Evolutionary conservation across 73 alveolate species (phyloP), one percentile per base, ranked within the genome.

Genomic region (Urostyla sp.): DNA sequence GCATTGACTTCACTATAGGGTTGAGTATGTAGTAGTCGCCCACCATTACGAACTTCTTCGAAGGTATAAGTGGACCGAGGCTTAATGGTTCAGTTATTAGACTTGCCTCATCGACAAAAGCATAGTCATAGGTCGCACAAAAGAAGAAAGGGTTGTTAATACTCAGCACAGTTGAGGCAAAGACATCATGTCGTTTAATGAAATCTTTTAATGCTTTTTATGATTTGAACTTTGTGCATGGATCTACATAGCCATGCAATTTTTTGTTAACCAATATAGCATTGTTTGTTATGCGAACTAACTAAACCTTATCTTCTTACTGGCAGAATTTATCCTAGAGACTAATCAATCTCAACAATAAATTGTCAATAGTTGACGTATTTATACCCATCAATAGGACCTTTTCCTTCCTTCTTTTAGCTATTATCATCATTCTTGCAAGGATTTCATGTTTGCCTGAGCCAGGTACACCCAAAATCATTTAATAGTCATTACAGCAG

Each of bases 11-110:
- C 40, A 87, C 88, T 16, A 75, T 44, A 3, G 95, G 95, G 16
- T 83, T 82, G 55, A 88, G 80, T 55, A 72, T 63, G 84, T 45
- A 72, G 58, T 88, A 84, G 80, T 88, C 95, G 0, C 95, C 95
- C 15, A 88, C 49, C 80, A 88, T 82, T 11, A 83, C 72, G 59
- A 83, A 51, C 35, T 55, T 85, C 20, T 58, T 44, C 23, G 66
- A 56, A 60, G 45, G 23, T 40, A 60, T 15, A 7, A 77, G 15
- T 1, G 88, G 88, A 21, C 72, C 81, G 0, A 77, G 35, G 6
- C 74, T 23, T 4, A 77, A 45, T 2, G 88, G 81, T 49, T 77
- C 88, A 23, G 44, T 59, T 38, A 58, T 59, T 1, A 49, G 61
- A 45, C 80, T 56, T 0, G 88, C 88, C 59, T 77, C 88, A 61